Evolutionary conservation across 192 early-diverging fungal genomes (phyloP), one percentile per base, ranked within the genome.

Genomic region (Podila verticillata): DNA sequence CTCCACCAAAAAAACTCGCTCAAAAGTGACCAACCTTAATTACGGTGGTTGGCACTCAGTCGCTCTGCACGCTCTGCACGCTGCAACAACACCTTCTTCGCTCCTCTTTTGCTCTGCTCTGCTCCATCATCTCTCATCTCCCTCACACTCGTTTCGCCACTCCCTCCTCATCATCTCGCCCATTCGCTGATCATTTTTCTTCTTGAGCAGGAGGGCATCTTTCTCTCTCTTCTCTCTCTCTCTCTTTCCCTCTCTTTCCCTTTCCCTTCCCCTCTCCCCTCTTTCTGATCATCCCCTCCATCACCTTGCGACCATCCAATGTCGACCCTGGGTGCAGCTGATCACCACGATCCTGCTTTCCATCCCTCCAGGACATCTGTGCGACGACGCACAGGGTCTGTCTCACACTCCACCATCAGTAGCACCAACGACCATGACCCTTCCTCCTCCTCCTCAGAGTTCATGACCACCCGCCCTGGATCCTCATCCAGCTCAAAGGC

Each of bases 401-500:
- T 61, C 63, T 70, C 67, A 20, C 58, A 68, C 7, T 32, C 34
- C 20, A 75, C 48, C 44, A 48, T 68, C 47, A 28, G 59, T 32
- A 61, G 20, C 12, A 44, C 29, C 49, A 47, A 32, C 44, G 22
- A n/a, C 26, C 68, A 66, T 15, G 20, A 61, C 59, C 54, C 24
- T 17, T 58, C 35, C 29, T 58, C 63, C 66, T 63, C 66, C 6
- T 35, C n/a, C 24, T 17, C 57, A 49, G 63, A 57, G 31, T 56
- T 70, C 8, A 67, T 72, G 69, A 48, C 68, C 30, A 70, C 44
- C 26, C 63, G 75, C 19, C 75, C 74, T 6, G 44, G 68, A 30
- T 79, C 75, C 12, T 62, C 75, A 49, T 79, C 75, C n/a, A 79
- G 65, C 34, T 79, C 75, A 31, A 79, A 79, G 32, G 65, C 75